A percentile compares a stretch with the other conserved stretches of the same genome.
phyloP scores from a whole-genome alignment of 352 stramenopile species.

The Pythium coloratum region DNA sequence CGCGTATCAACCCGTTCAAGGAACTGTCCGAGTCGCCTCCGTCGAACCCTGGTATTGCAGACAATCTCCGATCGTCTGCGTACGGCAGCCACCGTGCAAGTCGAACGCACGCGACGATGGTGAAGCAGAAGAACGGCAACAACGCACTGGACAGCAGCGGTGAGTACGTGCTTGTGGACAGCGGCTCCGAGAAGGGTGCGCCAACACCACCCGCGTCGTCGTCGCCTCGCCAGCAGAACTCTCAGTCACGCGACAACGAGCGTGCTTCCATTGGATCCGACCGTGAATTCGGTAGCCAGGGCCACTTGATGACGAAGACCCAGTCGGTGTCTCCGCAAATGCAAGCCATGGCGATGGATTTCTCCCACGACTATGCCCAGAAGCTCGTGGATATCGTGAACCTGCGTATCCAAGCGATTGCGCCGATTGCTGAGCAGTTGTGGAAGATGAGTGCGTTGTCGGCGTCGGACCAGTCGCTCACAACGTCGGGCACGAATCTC shows the following conservation, averaged over 20 bases:
- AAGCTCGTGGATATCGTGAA: slow-evolving; percentile 67
- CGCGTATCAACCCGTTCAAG: slow-evolving; percentile 78
- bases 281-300: background rate
- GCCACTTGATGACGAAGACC: background rate
- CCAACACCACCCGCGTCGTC: background rate
- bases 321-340: background rate
- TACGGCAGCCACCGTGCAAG: slow-evolving; percentile 3
- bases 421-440: slow-evolving; percentile 60
- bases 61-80: background rate
- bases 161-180: slow-evolving; percentile 71
- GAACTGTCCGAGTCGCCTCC: slow-evolving; percentile 45
- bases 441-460: slow-evolving; percentile 45
- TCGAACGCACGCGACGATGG: slow-evolving; percentile 13
- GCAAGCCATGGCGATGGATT: slow-evolving; percentile 7
- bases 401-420: slow-evolving; percentile 62
- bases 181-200: slow-evolving; percentile 31
- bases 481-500: slow-evolving; percentile 37
- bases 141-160: slow-evolving; percentile 53
- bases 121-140: slow-evolving; percentile 18
- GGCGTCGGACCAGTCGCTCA: slow-evolving; percentile 24
- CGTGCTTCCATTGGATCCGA: background rate
- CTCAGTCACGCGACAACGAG: background rate
- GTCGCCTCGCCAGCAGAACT: background rate
- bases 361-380: slow-evolving; percentile 49
- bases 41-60: slow-evolving; percentile 17